These are phyloP conservation scores for Lumnitzera littorea DNA, from an alignment of 345 rosid genomes.

Conservation along the genomic window DNA sequence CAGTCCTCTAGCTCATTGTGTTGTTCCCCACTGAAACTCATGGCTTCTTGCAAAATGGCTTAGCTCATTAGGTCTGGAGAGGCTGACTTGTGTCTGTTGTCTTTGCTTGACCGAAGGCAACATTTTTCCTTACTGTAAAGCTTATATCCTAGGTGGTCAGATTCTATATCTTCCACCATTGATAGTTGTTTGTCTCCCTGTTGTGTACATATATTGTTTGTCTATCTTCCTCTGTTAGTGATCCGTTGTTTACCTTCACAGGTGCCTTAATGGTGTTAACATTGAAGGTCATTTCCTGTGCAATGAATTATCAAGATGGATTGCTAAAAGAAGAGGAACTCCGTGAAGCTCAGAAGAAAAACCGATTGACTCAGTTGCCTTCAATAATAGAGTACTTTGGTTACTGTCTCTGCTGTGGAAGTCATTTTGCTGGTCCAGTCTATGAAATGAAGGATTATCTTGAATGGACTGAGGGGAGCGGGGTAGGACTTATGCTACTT, in stretches of 20 bases:
- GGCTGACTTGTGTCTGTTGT: no score
- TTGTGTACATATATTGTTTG: background rate
- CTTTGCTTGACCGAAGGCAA: no score
- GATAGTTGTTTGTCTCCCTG: no score
- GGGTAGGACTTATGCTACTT: constrained; percentile 39
- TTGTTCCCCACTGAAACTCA: background rate
- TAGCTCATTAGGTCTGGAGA: no score
- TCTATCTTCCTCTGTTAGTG: background rate
- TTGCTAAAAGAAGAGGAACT: constrained; percentile 68
- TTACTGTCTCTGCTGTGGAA: constrained; percentile 89
- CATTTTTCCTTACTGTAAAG: no score
- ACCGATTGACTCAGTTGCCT: constrained; percentile 58
- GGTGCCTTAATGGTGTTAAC: constrained; percentile 98
- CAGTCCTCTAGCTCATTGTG: background rate
- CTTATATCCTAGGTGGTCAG: no score
- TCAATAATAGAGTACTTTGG: constrained; percentile 81
- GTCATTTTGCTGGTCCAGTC: constrained; percentile 96
- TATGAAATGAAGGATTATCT: constrained; percentile 94
- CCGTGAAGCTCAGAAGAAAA: constrained; percentile 78
- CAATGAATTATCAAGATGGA: constrained; percentile 84
- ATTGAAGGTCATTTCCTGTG: constrained; percentile 86
- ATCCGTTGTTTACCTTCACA: constrained; percentile 12
- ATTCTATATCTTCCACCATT: no score
- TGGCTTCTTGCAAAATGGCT: no score
- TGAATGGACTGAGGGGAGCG: constrained; percentile 82